These are phyloP conservation scores for Pseudognaphalium luteoalbum DNA, from an alignment of 129 eudicot species.

Conservation along the genomic window DNA sequence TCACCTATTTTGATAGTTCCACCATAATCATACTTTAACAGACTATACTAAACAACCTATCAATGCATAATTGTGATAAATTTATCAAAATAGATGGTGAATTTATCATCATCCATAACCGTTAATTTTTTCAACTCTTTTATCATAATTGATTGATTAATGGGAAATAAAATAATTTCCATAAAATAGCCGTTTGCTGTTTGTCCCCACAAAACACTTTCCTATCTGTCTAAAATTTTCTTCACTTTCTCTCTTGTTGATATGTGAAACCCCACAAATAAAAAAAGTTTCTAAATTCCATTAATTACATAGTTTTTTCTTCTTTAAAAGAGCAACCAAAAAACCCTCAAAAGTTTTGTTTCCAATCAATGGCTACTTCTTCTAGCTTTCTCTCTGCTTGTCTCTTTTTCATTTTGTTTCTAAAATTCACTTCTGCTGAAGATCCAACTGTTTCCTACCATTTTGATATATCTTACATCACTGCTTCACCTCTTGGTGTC, in stretches of 20 bases:
- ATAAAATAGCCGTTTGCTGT: slow-evolving; percentile 40
- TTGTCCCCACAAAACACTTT: slow-evolving; percentile 31
- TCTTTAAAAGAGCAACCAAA: slow-evolving; percentile 11
- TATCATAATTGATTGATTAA: no score
- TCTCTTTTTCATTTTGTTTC: slow-evolving; percentile 41
- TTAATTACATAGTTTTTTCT: slow-evolving; percentile 13
- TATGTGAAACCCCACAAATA: slow-evolving; percentile 41
- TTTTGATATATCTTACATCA: slow-evolving; percentile 79
- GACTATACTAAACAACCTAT: no score
- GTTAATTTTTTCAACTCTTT: neutral
- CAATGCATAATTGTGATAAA: no score
- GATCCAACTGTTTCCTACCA: slow-evolving; percentile 63
- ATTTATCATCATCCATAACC: no score
- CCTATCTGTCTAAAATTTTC: slow-evolving; percentile 14
- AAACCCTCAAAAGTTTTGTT: slow-evolving; percentile 16
- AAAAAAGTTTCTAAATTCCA: slow-evolving; percentile 21
- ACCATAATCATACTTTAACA: no score
- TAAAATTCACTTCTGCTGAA: slow-evolving; percentile 59
- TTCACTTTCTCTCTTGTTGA: slow-evolving; percentile 35
- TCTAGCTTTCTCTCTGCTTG: slow-evolving; percentile 26
- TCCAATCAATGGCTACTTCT: slow-evolving; percentile 53
- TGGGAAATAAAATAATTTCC: neutral
- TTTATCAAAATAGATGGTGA: no score
- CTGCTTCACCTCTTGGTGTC: slow-evolving; percentile 94
- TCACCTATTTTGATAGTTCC: no score